Evolutionary conservation across 1,139 yeast species (phyloP).

Genomic region (Yamadazyma diospyri): DNA sequence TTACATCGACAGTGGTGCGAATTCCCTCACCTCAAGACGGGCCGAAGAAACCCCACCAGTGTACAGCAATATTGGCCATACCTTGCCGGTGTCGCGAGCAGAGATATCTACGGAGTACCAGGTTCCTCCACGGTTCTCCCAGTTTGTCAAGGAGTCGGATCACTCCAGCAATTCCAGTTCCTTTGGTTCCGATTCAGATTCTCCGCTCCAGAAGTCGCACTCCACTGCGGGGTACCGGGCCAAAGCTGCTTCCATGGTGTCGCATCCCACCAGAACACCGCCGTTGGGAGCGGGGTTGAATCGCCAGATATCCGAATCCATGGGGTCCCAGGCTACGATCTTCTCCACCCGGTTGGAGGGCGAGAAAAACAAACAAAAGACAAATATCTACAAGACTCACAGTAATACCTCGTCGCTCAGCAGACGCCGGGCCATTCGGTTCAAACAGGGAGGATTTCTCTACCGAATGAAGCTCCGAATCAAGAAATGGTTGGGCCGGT

Average conservation of each 20-base stretch:
- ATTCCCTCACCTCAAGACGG: conserved; percentile 28
- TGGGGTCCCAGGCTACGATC: conserved; percentile 47
- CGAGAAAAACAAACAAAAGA: conserved; percentile 14
- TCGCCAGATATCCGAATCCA: conserved; percentile 33
- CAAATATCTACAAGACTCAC: conserved; percentile 12
- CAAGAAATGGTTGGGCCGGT: conserved; percentile 20
- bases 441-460: conserved; percentile 29
- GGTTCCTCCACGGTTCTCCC: conserved; percentile 42
- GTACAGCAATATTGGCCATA: conserved; percentile 9
- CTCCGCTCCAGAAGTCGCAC: conserved; percentile 6
- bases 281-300: conserved; percentile 6
- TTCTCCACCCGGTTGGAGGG: conserved; percentile 34
- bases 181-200: conserved; percentile 19
- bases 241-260: conserved; percentile 1
- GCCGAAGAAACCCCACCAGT: conserved; percentile 10
- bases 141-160: conserved; percentile 39
- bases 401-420: conserved; percentile 19
- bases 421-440: conserved; percentile 34
- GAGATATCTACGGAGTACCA: conserved; percentile 19
- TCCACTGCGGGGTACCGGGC: conserved; percentile 4
- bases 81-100: not conserved
- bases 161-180: conserved; percentile 27
- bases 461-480: conserved; percentile 30
- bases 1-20: conserved; percentile 23
- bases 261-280: conserved; percentile 4